Evolutionary conservation across 2,329 filamentous ascomycete genomes (phyloP).

Genomic region (Cladophialophora yegresii): DNA sequence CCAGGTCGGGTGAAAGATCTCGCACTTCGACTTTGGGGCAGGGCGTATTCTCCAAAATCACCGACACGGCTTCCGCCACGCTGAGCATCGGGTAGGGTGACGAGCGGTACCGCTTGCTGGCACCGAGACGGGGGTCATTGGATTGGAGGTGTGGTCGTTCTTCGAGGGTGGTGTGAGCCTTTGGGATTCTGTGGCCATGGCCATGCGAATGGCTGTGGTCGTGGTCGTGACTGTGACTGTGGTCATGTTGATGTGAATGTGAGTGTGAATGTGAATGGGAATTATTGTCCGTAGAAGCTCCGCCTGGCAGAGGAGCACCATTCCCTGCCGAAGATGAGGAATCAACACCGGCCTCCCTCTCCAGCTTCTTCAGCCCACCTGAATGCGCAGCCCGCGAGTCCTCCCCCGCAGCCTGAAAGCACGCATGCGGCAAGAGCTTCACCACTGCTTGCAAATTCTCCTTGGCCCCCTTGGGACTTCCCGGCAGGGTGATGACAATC

Average conservation of each 20-base stretch:
- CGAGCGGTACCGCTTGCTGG: constrained; percentile 71
- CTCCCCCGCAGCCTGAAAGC: constrained; percentile 78
- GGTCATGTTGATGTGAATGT: constrained; percentile 36
- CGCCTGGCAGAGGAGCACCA: constrained; percentile 3
- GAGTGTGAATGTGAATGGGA: constrained; percentile 20
- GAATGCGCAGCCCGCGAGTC: constrained; percentile 78
- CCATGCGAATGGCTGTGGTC: constrained; percentile 55
- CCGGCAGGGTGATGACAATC: constrained; percentile 84
- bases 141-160: constrained; percentile 53
- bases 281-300: constrained; percentile 15
- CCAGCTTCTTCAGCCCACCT: constrained; percentile 79
- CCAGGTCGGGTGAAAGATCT: constrained; percentile 63
- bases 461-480: constrained; percentile 90
- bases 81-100: constrained; percentile 92
- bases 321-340: background rate
- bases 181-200: constrained; percentile 60
- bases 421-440: constrained; percentile 93
- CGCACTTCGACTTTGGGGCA: constrained; percentile 59
- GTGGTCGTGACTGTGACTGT: constrained; percentile 50
- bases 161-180: constrained; percentile 70
- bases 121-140: constrained; percentile 62
- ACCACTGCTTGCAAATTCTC: constrained; percentile 90
- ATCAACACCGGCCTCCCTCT: constrained; percentile 73
- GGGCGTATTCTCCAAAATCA: constrained; percentile 75
- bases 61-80: constrained; percentile 74